These are phyloP conservation scores for Ustilago xerochloae DNA, from an alignment of 1,284 basidiomycete species.

Conservation along the genomic window DNA sequence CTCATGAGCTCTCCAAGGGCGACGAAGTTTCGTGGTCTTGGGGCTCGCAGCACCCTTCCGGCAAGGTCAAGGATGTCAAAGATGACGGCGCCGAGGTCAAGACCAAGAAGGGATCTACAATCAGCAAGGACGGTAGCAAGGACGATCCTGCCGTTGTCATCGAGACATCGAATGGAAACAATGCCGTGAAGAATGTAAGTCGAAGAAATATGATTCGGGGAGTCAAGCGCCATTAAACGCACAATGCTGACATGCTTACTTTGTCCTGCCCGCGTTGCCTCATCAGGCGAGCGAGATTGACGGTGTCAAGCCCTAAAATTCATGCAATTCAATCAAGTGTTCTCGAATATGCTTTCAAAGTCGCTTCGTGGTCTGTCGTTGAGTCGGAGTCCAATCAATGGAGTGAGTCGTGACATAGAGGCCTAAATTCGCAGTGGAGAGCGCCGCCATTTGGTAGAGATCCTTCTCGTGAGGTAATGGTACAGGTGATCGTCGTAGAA, in stretches of 20 bases:
- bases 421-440: neutral
- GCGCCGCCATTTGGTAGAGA: neutral
- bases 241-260: neutral
- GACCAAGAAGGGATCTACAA: slow-evolving; percentile 54
- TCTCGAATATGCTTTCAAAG: neutral
- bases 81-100: slow-evolving; percentile 47
- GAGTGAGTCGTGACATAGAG: neutral
- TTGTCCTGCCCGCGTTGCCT: neutral
- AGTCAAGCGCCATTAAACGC: neutral
- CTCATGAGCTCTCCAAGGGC: slow-evolving; percentile 40
- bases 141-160: slow-evolving; percentile 53
- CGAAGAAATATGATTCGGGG: neutral
- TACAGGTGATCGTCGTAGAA: neutral
- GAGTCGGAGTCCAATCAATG: neutral
- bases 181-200: slow-evolving; percentile 58
- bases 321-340: neutral
- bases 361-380: neutral
- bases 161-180: slow-evolving; percentile 41
- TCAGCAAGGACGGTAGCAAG: slow-evolving; percentile 46
- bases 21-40: slow-evolving; percentile 53
- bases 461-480: neutral
- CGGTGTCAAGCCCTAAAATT: slow-evolving; percentile 46
- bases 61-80: slow-evolving; percentile 54
- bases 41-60: slow-evolving; percentile 48
- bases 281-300: slow-evolving; percentile 48